phyloP scores from a whole-genome alignment of 495 filamentous ascomycete species.

The Penicillium taxi region DNA sequence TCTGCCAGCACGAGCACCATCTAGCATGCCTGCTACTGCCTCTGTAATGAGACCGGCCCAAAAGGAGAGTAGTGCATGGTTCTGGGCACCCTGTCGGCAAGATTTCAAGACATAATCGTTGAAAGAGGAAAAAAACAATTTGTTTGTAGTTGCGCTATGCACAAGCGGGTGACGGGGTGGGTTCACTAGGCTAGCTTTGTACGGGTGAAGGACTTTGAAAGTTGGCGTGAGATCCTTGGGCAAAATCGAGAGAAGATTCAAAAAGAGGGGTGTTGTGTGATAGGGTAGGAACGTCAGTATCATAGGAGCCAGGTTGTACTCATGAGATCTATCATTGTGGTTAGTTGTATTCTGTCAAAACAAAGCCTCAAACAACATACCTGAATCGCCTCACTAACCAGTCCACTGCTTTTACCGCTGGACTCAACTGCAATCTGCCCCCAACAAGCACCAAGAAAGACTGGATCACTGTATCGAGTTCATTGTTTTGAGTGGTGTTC shows the following conservation, averaged over 20 bases:
- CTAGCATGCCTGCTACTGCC: constrained; percentile 70
- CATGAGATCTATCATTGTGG: constrained; percentile 61
- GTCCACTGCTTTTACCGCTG: constrained; percentile 82
- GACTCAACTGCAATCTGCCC: constrained; percentile 68
- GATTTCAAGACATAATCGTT: constrained; percentile 68
- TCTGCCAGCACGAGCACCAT: constrained; percentile 62
- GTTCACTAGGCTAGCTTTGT: constrained; percentile 61
- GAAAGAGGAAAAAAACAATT: constrained; percentile 58
- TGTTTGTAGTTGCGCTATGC: constrained; percentile 66
- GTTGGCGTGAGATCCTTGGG: constrained; percentile 60
- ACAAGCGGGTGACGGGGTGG: constrained; percentile 75
- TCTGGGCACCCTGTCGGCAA: constrained; percentile 57
- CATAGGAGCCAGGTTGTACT: constrained; percentile 72
- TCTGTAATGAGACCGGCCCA: constrained; percentile 82
- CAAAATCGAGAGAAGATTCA: constrained; percentile 73
- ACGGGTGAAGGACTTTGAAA: constrained; percentile 80
- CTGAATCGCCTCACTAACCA: constrained; percentile 89
- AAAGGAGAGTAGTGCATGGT: constrained; percentile 70
- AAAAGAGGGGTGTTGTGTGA: constrained; percentile 71
- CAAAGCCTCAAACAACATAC: constrained; percentile 37
- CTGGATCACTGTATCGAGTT: constrained; percentile 68
- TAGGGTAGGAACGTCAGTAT: constrained; percentile 91
- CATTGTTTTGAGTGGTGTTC: constrained; percentile 69
- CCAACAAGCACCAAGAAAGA: constrained; percentile 72
- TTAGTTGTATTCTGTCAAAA: not conserved